phyloP scores from a whole-genome alignment of 164 flowering plant genomes.

The Hamamelis virginiana region DNA sequence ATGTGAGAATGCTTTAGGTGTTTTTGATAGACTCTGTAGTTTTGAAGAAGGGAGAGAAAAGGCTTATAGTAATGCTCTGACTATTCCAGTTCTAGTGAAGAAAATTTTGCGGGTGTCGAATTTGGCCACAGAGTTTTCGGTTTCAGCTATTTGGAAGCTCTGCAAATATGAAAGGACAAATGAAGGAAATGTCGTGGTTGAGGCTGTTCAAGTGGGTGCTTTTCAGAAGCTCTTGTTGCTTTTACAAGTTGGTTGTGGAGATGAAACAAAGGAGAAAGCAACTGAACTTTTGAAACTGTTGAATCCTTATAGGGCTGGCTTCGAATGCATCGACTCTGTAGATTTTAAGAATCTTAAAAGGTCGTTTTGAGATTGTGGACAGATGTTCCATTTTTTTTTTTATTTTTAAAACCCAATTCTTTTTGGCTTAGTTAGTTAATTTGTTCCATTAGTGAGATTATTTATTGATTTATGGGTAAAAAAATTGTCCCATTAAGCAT shows the following conservation, averaged over 20 bases:
- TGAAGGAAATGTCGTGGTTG: slow-evolving; percentile 39
- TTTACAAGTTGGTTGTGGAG: slow-evolving; percentile 74
- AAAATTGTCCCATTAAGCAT: too few relatives aligned
- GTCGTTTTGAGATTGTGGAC: slow-evolving; percentile 32
- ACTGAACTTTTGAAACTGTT: slow-evolving; percentile 70
- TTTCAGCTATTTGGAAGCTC: slow-evolving; percentile 68
- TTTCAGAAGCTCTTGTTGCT: slow-evolving; percentile 80
- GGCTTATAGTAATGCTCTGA: slow-evolving; percentile 45
- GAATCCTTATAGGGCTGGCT: slow-evolving; percentile 45
- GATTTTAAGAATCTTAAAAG: slow-evolving; percentile 72
- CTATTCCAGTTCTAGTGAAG: slow-evolving; percentile 70
- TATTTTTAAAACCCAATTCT: too few relatives aligned
- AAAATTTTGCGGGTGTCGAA: slow-evolving; percentile 69
- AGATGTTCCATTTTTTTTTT: too few relatives aligned
- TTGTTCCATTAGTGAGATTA: too few relatives aligned
- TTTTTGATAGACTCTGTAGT: slow-evolving; percentile 47
- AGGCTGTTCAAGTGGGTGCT: slow-evolving; percentile 68
- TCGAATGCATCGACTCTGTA: slow-evolving; percentile 67
- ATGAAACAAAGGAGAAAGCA: slow-evolving; percentile 63
- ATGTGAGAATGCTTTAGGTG: slow-evolving; percentile 64
- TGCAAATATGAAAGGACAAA: slow-evolving; percentile 39
- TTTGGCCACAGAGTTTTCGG: slow-evolving; percentile 62
- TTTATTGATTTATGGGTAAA: too few relatives aligned
- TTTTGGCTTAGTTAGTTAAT: too few relatives aligned
- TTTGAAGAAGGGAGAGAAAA: slow-evolving; percentile 32